These are phyloP conservation scores for Astrothelium macrocarpum DNA, from an alignment of 495 filamentous ascomycete genomes.

Conservation along the genomic window DNA sequence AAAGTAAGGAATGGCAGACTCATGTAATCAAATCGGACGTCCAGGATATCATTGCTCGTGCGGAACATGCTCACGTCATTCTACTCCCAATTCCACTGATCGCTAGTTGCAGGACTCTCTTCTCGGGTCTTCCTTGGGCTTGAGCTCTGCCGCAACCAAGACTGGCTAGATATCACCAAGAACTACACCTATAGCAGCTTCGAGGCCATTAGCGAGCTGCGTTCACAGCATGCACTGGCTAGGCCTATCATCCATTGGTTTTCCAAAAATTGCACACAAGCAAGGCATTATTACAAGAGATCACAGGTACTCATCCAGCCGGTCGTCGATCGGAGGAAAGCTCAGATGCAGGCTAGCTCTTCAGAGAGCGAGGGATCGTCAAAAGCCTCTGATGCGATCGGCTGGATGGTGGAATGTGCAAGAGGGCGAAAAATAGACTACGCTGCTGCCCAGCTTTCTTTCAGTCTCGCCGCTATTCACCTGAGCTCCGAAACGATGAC, in stretches of 20 bases:
- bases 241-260: constrained; percentile 29
- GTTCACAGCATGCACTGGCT: constrained; percentile 29
- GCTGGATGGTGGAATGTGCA: constrained; percentile 11
- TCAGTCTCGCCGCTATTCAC: constrained; percentile 12
- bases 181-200: constrained; percentile 36
- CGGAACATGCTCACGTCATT: constrained; percentile 5
- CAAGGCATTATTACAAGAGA: constrained; percentile 19
- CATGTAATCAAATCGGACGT: constrained; percentile 21
- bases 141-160: constrained; percentile 35
- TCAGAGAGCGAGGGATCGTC: constrained; percentile 5
- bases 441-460: constrained; percentile 10
- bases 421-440: constrained; percentile 8
- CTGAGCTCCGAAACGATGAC: constrained; percentile 7
- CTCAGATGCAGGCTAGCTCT: not conserved
- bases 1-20: constrained; percentile 10
- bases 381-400: constrained; percentile 7
- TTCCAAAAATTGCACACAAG: constrained; percentile 18
- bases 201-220: constrained; percentile 26
- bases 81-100: constrained; percentile 5
- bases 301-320: constrained; percentile 24
- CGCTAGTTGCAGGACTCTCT: constrained; percentile 37
- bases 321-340: constrained; percentile 24
- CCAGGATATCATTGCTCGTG: constrained; percentile 23
- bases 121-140: constrained; percentile 41
- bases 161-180: constrained; percentile 34